Percentiles rank a stretch among this genome's conserved stretches.
Conservation (phyloP, 495 filamentous ascomycete species). For the Lineolata rhizophorae region DNA sequence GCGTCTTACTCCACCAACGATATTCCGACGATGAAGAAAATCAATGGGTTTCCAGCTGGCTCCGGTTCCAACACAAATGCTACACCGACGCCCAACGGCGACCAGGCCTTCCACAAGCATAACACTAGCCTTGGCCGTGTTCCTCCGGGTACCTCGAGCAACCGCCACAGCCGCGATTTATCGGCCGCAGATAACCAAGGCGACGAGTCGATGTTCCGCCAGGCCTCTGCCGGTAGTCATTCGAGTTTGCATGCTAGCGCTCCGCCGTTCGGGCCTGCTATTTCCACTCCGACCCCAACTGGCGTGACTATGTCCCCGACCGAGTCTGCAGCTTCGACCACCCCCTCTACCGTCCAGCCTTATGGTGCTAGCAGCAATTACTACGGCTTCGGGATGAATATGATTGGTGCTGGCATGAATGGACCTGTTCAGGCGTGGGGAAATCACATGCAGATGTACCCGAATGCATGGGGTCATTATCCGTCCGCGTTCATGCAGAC, state of each 20-base stretch:
- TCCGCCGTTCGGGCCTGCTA: constrained; percentile 38
- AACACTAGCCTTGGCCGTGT: constrained; percentile 64
- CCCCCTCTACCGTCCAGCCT: constrained; percentile 9
- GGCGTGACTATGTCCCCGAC: constrained; percentile 3
- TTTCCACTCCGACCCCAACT: constrained; percentile 7
- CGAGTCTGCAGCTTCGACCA: neutral
- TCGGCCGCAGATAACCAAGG: constrained; percentile 23
- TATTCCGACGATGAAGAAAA: constrained; percentile 55
- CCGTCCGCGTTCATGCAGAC: constrained; percentile 21
- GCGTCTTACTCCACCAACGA: constrained; percentile 82
- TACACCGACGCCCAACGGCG: constrained; percentile 38
- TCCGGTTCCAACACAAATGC: constrained; percentile 22
- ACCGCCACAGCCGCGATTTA: constrained; percentile 46
- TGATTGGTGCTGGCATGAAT: constrained; percentile 36
- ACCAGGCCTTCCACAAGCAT: constrained; percentile 65
- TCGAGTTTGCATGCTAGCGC: constrained; percentile 61
- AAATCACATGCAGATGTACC: constrained; percentile 20
- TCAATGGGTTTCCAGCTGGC: constrained; percentile 18
- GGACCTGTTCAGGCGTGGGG: constrained; percentile 19
- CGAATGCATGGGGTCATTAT: constrained; percentile 22
- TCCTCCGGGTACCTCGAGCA: constrained; percentile 32
- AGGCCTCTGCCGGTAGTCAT: constrained; percentile 36
- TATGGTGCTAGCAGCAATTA: constrained; percentile 20
- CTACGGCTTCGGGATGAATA: constrained; percentile 29
- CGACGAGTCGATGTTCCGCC: constrained; percentile 16